Conservation (phyloP, 495 filamentous ascomycete genomes). For the Xylaria bambusicola region DNA sequence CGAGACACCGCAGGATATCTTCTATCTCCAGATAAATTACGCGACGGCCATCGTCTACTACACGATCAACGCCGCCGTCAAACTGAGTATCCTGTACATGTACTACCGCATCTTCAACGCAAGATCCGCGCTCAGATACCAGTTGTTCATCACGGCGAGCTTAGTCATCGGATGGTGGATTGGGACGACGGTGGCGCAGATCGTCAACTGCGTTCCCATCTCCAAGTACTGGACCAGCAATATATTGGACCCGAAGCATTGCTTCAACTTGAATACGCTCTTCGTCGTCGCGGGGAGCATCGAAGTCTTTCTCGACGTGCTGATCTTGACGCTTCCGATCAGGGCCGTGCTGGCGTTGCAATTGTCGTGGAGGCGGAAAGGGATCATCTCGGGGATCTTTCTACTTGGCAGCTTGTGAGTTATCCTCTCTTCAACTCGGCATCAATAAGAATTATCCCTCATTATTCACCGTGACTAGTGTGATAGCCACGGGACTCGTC, state of each 20-base stretch:
- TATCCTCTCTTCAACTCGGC: not conserved
- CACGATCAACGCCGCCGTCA: constrained; percentile 31
- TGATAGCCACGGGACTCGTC: constrained; percentile 24
- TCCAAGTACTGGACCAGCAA: constrained; percentile 21
- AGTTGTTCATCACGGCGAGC: constrained; percentile 10
- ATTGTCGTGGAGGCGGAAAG: constrained; percentile 28
- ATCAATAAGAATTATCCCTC: not conserved
- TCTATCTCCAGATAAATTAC: constrained; percentile 43
- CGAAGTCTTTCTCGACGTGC: constrained; percentile 35
- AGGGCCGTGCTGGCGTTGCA: constrained; percentile 29
- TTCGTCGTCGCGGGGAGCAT: constrained; percentile 29
- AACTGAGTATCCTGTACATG: constrained; percentile 39
- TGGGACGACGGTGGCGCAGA: constrained; percentile 18
- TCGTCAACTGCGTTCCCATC: constrained; percentile 24
- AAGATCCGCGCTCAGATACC: constrained; percentile 15
- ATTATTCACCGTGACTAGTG: no score
- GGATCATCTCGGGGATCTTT: constrained; percentile 33
- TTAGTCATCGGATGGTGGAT: constrained; percentile 23
- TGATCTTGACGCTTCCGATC: constrained; percentile 37
- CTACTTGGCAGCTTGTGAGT: constrained; percentile 35
- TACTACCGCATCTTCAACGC: constrained; percentile 41
- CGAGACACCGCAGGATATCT: constrained; percentile 53
- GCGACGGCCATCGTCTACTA: constrained; percentile 38
- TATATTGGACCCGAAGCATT: constrained; percentile 20
- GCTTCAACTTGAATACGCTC: constrained; percentile 33